Evolutionary conservation across 2,329 filamentous ascomycete genomes (phyloP).

Genomic region (Alternaria ventricosa): DNA sequence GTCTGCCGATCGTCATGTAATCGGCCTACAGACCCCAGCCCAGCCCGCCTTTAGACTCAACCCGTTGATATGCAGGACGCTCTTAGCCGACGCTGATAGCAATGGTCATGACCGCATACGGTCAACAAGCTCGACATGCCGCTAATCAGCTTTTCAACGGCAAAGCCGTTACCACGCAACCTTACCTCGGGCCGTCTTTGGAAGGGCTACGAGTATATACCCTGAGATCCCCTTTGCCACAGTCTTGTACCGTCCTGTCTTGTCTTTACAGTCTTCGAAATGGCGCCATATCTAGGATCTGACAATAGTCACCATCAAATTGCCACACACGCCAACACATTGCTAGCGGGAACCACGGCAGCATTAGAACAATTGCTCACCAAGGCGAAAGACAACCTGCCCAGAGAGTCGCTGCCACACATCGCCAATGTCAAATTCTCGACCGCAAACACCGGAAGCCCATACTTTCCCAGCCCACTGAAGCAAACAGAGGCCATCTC

Average conservation of each 20-base stretch:
- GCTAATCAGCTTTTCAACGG: slow-evolving; percentile 21
- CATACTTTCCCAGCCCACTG: slow-evolving; percentile 55
- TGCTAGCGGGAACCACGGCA: slow-evolving; percentile 43
- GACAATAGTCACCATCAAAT: slow-evolving; percentile 18
- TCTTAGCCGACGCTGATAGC: slow-evolving; percentile 20
- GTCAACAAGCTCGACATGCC: slow-evolving; percentile 19
- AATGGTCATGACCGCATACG: slow-evolving; percentile 18
- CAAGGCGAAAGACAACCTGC: slow-evolving; percentile 43
- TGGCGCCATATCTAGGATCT: slow-evolving; percentile 39
- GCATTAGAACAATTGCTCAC: slow-evolving; percentile 42
- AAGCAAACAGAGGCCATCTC: slow-evolving; percentile 62
- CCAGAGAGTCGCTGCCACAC: slow-evolving; percentile 39
- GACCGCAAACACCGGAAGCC: slow-evolving; percentile 47
- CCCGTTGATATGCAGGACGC: slow-evolving; percentile 17
- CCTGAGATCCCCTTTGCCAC: slow-evolving; percentile 6
- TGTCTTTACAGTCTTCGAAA: slow-evolving; percentile 11
- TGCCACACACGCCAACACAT: slow-evolving; percentile 26
- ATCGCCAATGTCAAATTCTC: slow-evolving; percentile 41
- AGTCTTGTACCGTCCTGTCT: neutral
- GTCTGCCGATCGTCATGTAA: slow-evolving; percentile 16
- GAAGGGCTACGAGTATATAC: neutral
- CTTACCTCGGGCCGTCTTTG: slow-evolving; percentile 8
- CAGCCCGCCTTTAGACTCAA: slow-evolving; percentile 5
- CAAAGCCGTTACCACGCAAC: slow-evolving; percentile 15
- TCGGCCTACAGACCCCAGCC: slow-evolving; percentile 1